Base-by-base conservation (phyloP, 2,329 filamentous ascomycete species). In the Arthrinium phaeospermum region DNA sequence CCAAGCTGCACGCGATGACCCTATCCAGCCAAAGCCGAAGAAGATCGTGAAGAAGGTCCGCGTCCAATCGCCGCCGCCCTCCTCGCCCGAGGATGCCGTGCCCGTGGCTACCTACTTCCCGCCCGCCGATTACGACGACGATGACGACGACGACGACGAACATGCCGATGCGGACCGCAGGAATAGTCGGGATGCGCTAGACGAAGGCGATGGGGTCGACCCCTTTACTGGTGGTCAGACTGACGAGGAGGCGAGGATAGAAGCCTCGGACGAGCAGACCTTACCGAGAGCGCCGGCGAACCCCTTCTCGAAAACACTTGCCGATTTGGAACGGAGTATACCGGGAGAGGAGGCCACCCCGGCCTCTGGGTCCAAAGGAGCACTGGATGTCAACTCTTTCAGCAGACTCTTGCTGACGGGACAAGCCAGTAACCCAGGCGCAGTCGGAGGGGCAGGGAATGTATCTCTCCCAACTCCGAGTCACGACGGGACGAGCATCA, bases 361-460 rank as follows among this genome's bases (percentile, higher is more conserved):
- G 76, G 71, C 81, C 75, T 77, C 82, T 73, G 16, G 78, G 73
- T 72, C 79, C 12, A 86, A 83, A 75, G 83, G 80, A 24, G 86
- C 90, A 0, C 82, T 96, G 74, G 93, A 96, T 78, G 94, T 96
- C 0, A 91, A 94, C 78, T 91, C 93, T 10, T 96, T 96, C 83
- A 91, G 91, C 78, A 88, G 91, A 73, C 83, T 96, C 73, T 86
- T 96, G 68, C 86, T 96, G 83, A 96, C 93, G 0, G 94, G 94
- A 27, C 89, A 91, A 77, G 80, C 88, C 47, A 87, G 83, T 57
- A 74, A 80, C 64, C 72, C 79, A 44, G 77, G 73, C 46, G 61
- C 75, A 73, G 68, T 74, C 79, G 69, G 75, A 72, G 70, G 75
- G 49, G 74, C 76, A 68, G 30, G 74, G 72, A 24, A 34, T 41